Base-by-base conservation (phyloP, 495 filamentous ascomycete species). In the Trichoderma reesei region DNA sequence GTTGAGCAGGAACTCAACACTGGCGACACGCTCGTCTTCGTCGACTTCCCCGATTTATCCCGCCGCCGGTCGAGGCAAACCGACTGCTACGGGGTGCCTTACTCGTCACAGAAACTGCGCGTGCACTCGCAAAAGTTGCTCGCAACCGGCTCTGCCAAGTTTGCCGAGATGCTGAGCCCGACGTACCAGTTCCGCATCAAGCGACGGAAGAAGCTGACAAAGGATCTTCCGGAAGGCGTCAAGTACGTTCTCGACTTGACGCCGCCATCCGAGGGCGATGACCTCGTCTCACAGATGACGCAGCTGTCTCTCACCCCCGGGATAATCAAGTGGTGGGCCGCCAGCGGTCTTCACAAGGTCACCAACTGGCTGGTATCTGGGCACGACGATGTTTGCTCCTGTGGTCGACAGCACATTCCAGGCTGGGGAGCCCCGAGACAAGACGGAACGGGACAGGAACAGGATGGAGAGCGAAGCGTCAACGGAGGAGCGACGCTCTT, bases 221-320 rank as follows among this genome's bases (percentile, higher is more conserved):
- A 60, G 13, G 36, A n/a, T 13, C 41, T 60, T 14, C 39, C 38
- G 1, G 54, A 42, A 14, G 63, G 63, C 11, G 14, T 65, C 36
- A 60, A 64, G 60, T 88, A 80, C 65, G 71, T 87, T 16, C 67
- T 89, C 63, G 86, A 89, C 66, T 76, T 88, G 18, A 88, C 85
- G 1, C 85, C 85, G 16, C 81, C 82, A 0, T 68, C 68, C 1
- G 76, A 83, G 61, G 86, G 85, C 4, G 80, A 87, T 1, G 85
- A 86, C 62, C 79, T 84, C 0, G 80, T 84, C 38, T 78, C 83
- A 13, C 73, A 82, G 63, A 74, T 85, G 46, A 82, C 81, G 1
- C 80, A 82, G 51, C 69, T 88, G 16, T 86, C 82, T 56, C 82
- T 87, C 62, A 79, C 85, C 0, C 72, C 73, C 33, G 77, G 77